Conservation (phyloP, 805 yeast species). For the Candida vaughaniae region DNA sequence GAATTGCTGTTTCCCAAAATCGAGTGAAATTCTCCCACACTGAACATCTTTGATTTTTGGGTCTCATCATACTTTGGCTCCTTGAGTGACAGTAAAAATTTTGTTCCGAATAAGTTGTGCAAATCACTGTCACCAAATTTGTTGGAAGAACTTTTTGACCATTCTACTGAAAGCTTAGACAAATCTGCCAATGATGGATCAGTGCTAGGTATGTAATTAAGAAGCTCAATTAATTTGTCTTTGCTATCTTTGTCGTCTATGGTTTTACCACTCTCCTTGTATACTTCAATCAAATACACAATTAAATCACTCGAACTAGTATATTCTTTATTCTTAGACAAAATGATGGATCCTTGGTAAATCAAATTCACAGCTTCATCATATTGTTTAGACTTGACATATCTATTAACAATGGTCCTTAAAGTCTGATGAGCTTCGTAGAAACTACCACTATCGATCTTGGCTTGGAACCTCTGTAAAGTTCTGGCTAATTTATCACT, state of each 20-base stretch:
- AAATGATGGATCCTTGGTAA: constrained; percentile 65
- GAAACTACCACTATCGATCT: constrained; percentile 71
- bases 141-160: constrained; percentile 55
- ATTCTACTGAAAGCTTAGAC: constrained; percentile 61
- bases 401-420: constrained; percentile 84
- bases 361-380: constrained; percentile 72
- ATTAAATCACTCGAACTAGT: constrained; percentile 82
- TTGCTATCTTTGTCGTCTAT: constrained; percentile 41
- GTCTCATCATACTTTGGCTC: constrained; percentile 14
- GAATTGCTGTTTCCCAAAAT: constrained; percentile 63
- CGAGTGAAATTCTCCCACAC: constrained; percentile 73
- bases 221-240: constrained; percentile 46
- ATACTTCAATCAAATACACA: constrained; percentile 68
- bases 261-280: constrained; percentile 47
- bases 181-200: constrained; percentile 59
- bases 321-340: constrained; percentile 67
- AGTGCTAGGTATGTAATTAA: constrained; percentile 42
- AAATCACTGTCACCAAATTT: constrained; percentile 74
- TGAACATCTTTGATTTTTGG: constrained; percentile 42
- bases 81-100: constrained; percentile 46
- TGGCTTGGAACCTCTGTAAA: constrained; percentile 61
- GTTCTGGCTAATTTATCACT: constrained; percentile 53
- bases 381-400: constrained; percentile 66
- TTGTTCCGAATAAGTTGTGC: constrained; percentile 70
- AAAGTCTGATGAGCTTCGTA: constrained; percentile 97